These are phyloP conservation scores for Trichoderma breve DNA, from an alignment of 2,329 filamentous ascomycete species.

Conservation along the genomic window DNA sequence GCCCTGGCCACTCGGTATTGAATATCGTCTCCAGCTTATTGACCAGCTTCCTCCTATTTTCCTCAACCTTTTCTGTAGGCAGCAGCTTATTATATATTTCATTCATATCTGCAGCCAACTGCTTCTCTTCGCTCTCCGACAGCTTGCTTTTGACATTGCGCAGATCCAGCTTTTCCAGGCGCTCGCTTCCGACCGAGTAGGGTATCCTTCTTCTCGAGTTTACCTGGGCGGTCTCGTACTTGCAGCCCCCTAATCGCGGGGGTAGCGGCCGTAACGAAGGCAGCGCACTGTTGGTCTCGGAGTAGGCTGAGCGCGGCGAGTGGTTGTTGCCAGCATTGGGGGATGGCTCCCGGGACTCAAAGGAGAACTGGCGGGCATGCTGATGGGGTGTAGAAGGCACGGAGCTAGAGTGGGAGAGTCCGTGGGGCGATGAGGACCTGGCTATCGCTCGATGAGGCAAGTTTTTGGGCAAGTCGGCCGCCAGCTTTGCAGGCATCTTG, in stretches of 20 bases:
- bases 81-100: slow-evolving; percentile 82
- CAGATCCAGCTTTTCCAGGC: slow-evolving; percentile 68
- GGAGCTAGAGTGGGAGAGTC: slow-evolving; percentile 69
- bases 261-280: slow-evolving; percentile 66
- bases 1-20: slow-evolving; percentile 87
- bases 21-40: slow-evolving; percentile 83
- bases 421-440: slow-evolving; percentile 31
- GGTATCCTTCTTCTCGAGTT: slow-evolving; percentile 83
- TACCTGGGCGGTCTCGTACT: slow-evolving; percentile 83
- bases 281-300: slow-evolving; percentile 76
- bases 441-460: slow-evolving; percentile 32
- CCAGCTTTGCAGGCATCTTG: slow-evolving; percentile 52
- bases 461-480: slow-evolving; percentile 32
- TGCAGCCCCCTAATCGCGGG: slow-evolving; percentile 64
- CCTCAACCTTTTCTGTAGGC: slow-evolving; percentile 76
- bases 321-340: slow-evolving; percentile 74
- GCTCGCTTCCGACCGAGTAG: slow-evolving; percentile 82
- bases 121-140: slow-evolving; percentile 69
- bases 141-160: slow-evolving; percentile 71
- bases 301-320: slow-evolving; percentile 86
- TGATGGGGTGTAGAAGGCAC: slow-evolving; percentile 93
- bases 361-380: slow-evolving; percentile 77
- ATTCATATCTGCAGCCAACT: slow-evolving; percentile 77
- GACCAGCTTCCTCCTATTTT: slow-evolving; percentile 73
- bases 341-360: slow-evolving; percentile 75